Evolutionary conservation across 202 grass and related monocot genomes (phyloP).

Genomic region (Carex sylvatica): DNA sequence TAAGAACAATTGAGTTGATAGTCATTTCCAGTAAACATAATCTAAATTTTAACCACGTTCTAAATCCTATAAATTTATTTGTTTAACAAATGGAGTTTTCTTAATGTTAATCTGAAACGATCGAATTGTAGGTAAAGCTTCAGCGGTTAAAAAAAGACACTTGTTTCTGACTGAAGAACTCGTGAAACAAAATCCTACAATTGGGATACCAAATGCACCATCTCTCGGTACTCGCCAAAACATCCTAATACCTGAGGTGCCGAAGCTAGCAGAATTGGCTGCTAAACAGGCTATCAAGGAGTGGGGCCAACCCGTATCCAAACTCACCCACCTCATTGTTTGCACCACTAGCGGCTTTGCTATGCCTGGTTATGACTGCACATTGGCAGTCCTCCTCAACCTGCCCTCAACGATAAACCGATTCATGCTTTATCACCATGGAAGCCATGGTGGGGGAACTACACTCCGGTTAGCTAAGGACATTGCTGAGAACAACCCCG

Average conservation of each 20-base stretch:
- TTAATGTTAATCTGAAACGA: background rate
- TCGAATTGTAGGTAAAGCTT: background rate
- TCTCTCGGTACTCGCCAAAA: background rate
- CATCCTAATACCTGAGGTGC: background rate
- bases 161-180: background rate
- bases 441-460: background rate
- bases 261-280: background rate
- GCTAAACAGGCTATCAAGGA: background rate
- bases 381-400: background rate
- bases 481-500: background rate
- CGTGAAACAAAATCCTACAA: background rate
- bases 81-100: too few species aligned
- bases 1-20: too few species aligned
- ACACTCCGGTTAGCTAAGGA: background rate
- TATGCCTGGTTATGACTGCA: background rate
- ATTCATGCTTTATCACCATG: background rate
- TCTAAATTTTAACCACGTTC: too few species aligned
- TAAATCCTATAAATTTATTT: too few species aligned
- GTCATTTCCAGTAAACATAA: too few species aligned
- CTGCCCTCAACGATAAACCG: background rate
- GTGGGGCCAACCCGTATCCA: background rate
- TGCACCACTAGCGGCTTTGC: background rate
- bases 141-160: background rate
- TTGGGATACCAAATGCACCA: background rate
- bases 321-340: background rate